A percentile compares a stretch with the other conserved stretches of the same genome.
phyloP scores from a whole-genome alignment of 352 stramenopile genomes.

The Pythium brachiatum region DNA sequence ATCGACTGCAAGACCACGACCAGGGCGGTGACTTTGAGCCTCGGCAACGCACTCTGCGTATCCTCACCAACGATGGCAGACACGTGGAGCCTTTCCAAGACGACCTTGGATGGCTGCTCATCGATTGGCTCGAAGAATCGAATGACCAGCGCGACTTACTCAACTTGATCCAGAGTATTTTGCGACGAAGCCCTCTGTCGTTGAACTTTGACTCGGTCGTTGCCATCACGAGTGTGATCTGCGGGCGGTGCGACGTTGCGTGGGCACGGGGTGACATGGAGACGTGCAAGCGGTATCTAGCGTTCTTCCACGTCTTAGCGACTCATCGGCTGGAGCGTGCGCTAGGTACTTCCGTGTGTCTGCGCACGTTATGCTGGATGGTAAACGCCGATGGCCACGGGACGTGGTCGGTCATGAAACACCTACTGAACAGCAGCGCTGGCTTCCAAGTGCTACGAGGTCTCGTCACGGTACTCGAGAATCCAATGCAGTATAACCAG shows the following conservation, averaged over 20 bases:
- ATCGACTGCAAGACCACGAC: constrained; percentile 47
- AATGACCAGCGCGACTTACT: constrained; percentile 79
- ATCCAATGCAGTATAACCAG: constrained; percentile 48
- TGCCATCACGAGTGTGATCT: constrained; percentile 68
- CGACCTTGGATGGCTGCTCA: constrained; percentile 71
- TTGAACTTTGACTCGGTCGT: constrained; percentile 68
- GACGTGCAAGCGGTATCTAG: constrained; percentile 65
- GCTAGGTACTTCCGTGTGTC: constrained; percentile 52
- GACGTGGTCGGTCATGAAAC: constrained; percentile 83
- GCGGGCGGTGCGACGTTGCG: constrained; percentile 62
- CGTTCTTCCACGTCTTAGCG: constrained; percentile 75
- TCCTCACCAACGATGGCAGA: constrained; percentile 62
- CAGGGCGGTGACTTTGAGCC: constrained; percentile 48
- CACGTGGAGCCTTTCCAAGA: constrained; percentile 63
- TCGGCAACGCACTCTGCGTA: constrained; percentile 62
- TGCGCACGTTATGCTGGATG: constrained; percentile 79
- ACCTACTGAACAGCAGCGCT: constrained; percentile 57
- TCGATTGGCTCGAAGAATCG: constrained; percentile 75
- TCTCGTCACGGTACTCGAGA: constrained; percentile 70
- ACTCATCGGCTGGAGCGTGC: constrained; percentile 58
- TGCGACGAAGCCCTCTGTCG: constrained; percentile 50
- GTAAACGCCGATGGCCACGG: constrained; percentile 81
- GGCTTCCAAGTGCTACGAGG: constrained; percentile 72
- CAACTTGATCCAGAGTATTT: constrained; percentile 67
- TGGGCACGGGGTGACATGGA: constrained; percentile 71